Conservation (phyloP, 2,329 filamentous ascomycete species). For the Gliomastix tumulicola region DNA sequence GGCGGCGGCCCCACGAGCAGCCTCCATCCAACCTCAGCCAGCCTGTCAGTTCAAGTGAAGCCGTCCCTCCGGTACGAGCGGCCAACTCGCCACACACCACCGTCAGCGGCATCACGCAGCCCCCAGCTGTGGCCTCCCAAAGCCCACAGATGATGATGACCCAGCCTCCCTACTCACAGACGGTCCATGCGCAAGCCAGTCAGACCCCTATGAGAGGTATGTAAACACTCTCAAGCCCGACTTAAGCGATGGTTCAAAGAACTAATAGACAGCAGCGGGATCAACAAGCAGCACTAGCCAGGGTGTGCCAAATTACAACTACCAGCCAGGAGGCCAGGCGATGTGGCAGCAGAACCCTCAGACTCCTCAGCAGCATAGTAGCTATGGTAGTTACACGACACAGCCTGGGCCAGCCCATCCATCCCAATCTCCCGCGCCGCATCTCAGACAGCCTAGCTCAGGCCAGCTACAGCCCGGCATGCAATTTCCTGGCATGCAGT, state of each 20-base stretch:
- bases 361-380: slow-evolving; percentile 51
- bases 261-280: no score
- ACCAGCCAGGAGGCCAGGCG: slow-evolving; percentile 42
- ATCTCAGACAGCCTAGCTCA: slow-evolving; percentile 50
- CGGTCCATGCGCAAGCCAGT: slow-evolving; percentile 61
- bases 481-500: slow-evolving; percentile 54
- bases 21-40: slow-evolving; percentile 44
- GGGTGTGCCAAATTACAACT: slow-evolving; percentile 52
- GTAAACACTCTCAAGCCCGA: no score
- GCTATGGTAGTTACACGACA: slow-evolving; percentile 44
- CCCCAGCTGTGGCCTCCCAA: slow-evolving; percentile 52
- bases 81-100: slow-evolving; percentile 52
- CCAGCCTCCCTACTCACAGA: slow-evolving; percentile 60
- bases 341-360: slow-evolving; percentile 65
- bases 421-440: slow-evolving; percentile 50
- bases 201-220: slow-evolving; percentile 68
- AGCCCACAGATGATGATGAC: slow-evolving; percentile 62
- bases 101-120: slow-evolving; percentile 46
- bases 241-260: no score
- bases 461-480: slow-evolving; percentile 51
- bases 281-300: slow-evolving; percentile 45
- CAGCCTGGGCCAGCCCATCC: slow-evolving; percentile 44
- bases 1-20: slow-evolving; percentile 77
- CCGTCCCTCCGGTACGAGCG: slow-evolving; percentile 42
- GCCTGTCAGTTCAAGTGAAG: slow-evolving; percentile 34